phyloP scores from a whole-genome alignment of 2,329 filamentous ascomycete species.

The Diaporthe eres region DNA sequence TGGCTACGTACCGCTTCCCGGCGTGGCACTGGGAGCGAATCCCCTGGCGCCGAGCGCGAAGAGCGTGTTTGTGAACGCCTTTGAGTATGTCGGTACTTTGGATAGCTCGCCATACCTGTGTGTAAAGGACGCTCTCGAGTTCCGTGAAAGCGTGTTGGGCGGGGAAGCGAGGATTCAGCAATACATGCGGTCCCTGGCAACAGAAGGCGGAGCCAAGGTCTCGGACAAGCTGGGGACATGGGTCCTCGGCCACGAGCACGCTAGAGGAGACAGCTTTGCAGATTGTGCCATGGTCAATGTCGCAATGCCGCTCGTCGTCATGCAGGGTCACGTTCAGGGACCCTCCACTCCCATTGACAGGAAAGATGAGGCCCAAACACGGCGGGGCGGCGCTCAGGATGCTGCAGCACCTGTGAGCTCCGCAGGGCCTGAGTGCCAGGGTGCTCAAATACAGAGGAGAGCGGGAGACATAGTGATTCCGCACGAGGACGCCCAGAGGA shows the following conservation, averaged over 20 bases:
- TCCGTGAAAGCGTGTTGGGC: slow-evolving; percentile 77
- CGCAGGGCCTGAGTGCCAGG: neutral
- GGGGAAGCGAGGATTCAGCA: slow-evolving; percentile 79
- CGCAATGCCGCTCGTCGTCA: slow-evolving; percentile 73
- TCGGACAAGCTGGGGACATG: slow-evolving; percentile 77
- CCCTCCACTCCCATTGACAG: neutral
- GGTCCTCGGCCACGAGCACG: slow-evolving; percentile 76
- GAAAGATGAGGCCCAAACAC: neutral
- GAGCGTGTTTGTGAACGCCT: slow-evolving; percentile 75
- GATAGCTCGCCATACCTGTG: slow-evolving; percentile 82
- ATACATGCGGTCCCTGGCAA: slow-evolving; percentile 76
- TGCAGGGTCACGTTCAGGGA: slow-evolving; percentile 38
- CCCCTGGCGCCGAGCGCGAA: slow-evolving; percentile 63
- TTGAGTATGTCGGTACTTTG: slow-evolving; percentile 82
- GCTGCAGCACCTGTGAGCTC: slow-evolving; percentile 10
- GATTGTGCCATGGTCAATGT: slow-evolving; percentile 82
- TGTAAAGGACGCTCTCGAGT: slow-evolving; percentile 79
- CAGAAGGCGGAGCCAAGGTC: slow-evolving; percentile 71
- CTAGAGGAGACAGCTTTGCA: slow-evolving; percentile 57
- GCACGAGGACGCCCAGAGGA: slow-evolving; percentile 50
- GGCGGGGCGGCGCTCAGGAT: slow-evolving; percentile 22
- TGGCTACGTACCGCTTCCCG: slow-evolving; percentile 72
- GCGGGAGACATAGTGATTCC: slow-evolving; percentile 50
- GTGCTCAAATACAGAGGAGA: slow-evolving; percentile 44
- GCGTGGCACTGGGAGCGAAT: slow-evolving; percentile 49